Percentiles rank a stretch among this genome's conserved stretches.
These are phyloP conservation scores for Myxozyma nipponensis DNA, from an alignment of 805 yeast genomes.

Conservation along the genomic window DNA sequence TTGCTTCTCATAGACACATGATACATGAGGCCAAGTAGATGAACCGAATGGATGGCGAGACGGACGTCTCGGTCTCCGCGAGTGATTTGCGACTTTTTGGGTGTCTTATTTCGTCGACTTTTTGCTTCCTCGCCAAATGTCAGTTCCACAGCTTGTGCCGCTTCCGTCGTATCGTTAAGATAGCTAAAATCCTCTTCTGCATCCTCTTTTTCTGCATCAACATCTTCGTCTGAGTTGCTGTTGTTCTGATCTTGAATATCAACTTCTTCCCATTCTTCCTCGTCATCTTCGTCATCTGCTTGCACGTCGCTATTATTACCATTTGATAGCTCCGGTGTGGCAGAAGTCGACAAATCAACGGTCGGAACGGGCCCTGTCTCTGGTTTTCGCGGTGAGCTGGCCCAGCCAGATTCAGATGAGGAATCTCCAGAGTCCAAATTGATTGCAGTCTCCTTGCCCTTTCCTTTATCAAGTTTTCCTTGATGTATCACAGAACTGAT, in stretches of 20 bases:
- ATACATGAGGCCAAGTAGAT: slow-evolving; percentile 54
- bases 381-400: not conserved
- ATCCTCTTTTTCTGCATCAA: not conserved
- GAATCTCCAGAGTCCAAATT: slow-evolving; percentile 7
- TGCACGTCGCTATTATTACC: slow-evolving; percentile 1
- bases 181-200: not conserved
- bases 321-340: not conserved
- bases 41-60: slow-evolving; percentile 53
- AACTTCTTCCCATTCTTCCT: slow-evolving; percentile 23
- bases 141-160: slow-evolving; percentile 19
- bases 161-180: not conserved
- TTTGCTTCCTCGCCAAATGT: slow-evolving; percentile 12
- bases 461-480: slow-evolving; percentile 1
- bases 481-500: not conserved
- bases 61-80: slow-evolving; percentile 39
- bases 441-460: slow-evolving; percentile 10
- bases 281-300: slow-evolving; percentile 8
- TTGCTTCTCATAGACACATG: slow-evolving; percentile 67
- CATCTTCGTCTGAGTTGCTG: not conserved
- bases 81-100: slow-evolving; percentile 10
- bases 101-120: not conserved
- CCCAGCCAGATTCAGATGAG: not conserved
- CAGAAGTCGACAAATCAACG: not conserved
- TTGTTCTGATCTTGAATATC: slow-evolving; percentile 6
- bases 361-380: not conserved